phyloP scores from a whole-genome alignment of 208 protist species.

The Trypanosoma vivax region DNA sequence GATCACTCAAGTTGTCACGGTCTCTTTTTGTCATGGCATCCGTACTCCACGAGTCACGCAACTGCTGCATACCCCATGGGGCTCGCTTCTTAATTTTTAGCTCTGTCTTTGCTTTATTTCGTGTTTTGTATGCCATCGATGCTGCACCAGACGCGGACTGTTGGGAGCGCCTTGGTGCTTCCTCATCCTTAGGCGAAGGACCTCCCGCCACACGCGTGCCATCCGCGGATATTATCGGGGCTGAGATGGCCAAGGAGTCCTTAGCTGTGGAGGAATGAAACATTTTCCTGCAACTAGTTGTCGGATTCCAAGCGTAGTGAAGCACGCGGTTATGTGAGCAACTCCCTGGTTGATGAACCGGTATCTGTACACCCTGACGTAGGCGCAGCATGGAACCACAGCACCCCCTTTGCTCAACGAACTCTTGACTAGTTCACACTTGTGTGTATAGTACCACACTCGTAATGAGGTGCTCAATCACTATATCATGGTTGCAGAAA shows the following conservation, averaged over 20 bases:
- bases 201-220: background rate
- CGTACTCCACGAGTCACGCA: constrained; percentile 77
- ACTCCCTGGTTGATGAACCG: background rate
- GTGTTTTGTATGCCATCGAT: constrained; percentile 15
- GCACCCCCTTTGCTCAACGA: background rate
- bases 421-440: too few relatives aligned
- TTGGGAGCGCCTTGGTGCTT: background rate
- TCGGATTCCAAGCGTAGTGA: background rate
- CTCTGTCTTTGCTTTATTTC: background rate
- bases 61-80: constrained; percentile 76
- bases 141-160: background rate
- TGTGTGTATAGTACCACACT: too few relatives aligned
- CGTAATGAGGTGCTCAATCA: too few relatives aligned
- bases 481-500: too few relatives aligned
- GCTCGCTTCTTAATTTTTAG: constrained; percentile 52
- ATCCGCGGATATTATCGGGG: too few relatives aligned
- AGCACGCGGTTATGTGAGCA: background rate
- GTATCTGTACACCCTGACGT: background rate
- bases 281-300: too few relatives aligned
- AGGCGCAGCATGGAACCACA: constrained; percentile 2
- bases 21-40: constrained; percentile 78
- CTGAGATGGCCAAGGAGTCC: too few relatives aligned
- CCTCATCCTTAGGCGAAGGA: background rate
- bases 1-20: constrained; percentile 67
- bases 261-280: too few relatives aligned